A percentile compares a stretch with the other conserved stretches of the same genome.
Conservation (phyloP, 2,329 filamentous ascomycete species). For the Didymella lethalis region DNA sequence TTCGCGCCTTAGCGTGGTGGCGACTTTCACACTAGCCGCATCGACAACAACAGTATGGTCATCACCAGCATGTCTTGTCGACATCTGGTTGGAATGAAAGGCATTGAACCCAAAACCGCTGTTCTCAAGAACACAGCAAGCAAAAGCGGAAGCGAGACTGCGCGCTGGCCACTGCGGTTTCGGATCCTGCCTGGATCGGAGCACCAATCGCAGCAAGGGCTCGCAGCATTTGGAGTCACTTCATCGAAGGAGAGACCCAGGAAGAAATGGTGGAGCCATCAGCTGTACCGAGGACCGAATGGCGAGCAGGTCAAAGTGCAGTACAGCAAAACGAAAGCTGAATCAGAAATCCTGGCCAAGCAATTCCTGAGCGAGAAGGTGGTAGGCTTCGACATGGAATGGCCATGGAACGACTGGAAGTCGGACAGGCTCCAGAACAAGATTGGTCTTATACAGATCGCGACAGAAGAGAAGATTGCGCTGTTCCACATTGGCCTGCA, state of each 20-base stretch:
- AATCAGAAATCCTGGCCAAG: constrained; percentile 70
- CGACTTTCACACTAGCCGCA: not conserved
- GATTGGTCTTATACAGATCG: constrained; percentile 83
- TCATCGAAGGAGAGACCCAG: constrained; percentile 9
- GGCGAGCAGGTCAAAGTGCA: constrained; percentile 70
- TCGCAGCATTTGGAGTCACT: constrained; percentile 16
- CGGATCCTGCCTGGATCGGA: constrained; percentile 25
- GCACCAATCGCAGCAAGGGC: constrained; percentile 23
- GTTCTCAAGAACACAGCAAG: not conserved
- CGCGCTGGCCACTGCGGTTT: constrained; percentile 34
- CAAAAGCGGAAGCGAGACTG: constrained; percentile 2
- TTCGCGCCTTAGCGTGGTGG: constrained; percentile 16
- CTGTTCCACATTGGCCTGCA: constrained; percentile 80
- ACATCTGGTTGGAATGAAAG: not conserved
- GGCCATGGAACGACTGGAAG: constrained; percentile 64
- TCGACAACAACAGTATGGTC: constrained; percentile 1
- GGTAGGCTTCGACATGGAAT: constrained; percentile 91
- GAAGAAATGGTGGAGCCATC: constrained; percentile 69
- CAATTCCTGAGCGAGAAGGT: constrained; percentile 74
- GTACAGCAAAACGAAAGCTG: constrained; percentile 75
- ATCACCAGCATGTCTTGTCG: not conserved
- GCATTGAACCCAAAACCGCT: not conserved
- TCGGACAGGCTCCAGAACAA: constrained; percentile 67
- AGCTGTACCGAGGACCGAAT: constrained; percentile 67
- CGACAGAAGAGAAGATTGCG: constrained; percentile 76